Base-by-base conservation (phyloP, 345 rosid genomes). In the Draba incana region DNA sequence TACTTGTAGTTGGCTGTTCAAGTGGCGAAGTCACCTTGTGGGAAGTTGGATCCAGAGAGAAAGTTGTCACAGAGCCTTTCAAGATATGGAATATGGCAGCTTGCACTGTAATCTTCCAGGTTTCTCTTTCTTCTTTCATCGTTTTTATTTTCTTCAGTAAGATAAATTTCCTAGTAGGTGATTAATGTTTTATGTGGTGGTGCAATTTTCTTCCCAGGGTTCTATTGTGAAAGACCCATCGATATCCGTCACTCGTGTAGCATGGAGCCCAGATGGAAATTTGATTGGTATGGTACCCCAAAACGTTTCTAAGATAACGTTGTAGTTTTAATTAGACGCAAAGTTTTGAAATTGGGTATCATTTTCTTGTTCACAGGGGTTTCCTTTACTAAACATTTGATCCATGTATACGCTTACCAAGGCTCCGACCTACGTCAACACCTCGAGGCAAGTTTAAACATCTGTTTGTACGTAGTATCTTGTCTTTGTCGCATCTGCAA, bases 11-110 rank as follows among this genome's bases (percentile, higher is more conserved):
- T 78, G 97, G 99, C 70, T 80, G 95, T 68, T 69, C 75, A 62
- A 86, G 70, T 73, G 99, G 96, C 62, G 97, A 91, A 61, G 83
- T 91, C 75, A 77, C 87, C 48, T 78, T 94, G 16, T 94, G 97
- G 97, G 99, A 94, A 63, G 87, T 91, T 56, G 81, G 78, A 31
- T 73, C 80, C 51, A 83, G 81, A 33, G 95, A 89, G 56, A 84
- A 81, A 68, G 72, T 91, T 82, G 82, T 78, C 65, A 78, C 95
- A 55, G 89, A 89, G 79, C 85, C 95, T 51, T 91, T 94, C 84
- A 88, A 91, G 80, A 72, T 84, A 52, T 83, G 95, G 96, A 86
- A 94, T 12, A 74, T 80, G 83, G 3, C 75, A 3, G 33, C 82
- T 59, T 82, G 85, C 74, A 64, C 90, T 20, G 57, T 69, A 64